Percentiles rank a stretch among this genome's conserved stretches.
phyloP scores from a whole-genome alignment of 2,329 filamentous ascomycete genomes.

The Elsinoe batatas region DNA sequence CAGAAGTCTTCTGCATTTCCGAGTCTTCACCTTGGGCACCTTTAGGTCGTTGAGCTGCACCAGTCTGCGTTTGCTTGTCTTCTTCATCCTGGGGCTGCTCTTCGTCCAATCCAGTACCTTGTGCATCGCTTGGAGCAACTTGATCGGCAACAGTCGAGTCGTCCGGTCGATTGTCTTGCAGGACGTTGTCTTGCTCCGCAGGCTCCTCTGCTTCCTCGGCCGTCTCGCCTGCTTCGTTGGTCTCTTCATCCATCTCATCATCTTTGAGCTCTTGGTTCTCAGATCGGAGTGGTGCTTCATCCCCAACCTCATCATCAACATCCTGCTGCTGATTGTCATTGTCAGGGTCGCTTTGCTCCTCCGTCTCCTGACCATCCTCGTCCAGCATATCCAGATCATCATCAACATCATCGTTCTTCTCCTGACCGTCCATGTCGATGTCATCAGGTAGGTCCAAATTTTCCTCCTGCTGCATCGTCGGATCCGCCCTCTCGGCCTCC shows the following conservation, averaged over 20 bases:
- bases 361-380: slow-evolving; percentile 19
- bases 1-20: slow-evolving; percentile 33
- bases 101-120: slow-evolving; percentile 50
- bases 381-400: slow-evolving; percentile 22
- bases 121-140: slow-evolving; percentile 16
- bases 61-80: slow-evolving; percentile 37
- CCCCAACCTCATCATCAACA: slow-evolving; percentile 40
- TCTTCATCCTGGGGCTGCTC: slow-evolving; percentile 53
- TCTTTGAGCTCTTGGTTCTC: slow-evolving; percentile 26
- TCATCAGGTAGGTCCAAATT: slow-evolving; percentile 78
- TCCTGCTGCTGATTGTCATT: slow-evolving; percentile 18
- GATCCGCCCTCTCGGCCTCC: slow-evolving; percentile 56
- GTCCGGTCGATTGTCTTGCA: slow-evolving; percentile 19
- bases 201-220: slow-evolving; percentile 26
- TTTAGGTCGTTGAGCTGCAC: slow-evolving; percentile 51
- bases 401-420: slow-evolving; percentile 39
- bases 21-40: slow-evolving; percentile 56
- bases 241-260: slow-evolving; percentile 36
- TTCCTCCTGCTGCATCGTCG: slow-evolving; percentile 72
- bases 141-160: slow-evolving; percentile 18
- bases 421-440: slow-evolving; percentile 67
- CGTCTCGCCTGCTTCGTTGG: slow-evolving; percentile 34
- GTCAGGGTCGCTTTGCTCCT: slow-evolving; percentile 19
- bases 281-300: slow-evolving; percentile 25
- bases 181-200: slow-evolving; percentile 16